phyloP scores from a whole-genome alignment of 129 eudicot species.

The Pulicaria dysenterica region DNA sequence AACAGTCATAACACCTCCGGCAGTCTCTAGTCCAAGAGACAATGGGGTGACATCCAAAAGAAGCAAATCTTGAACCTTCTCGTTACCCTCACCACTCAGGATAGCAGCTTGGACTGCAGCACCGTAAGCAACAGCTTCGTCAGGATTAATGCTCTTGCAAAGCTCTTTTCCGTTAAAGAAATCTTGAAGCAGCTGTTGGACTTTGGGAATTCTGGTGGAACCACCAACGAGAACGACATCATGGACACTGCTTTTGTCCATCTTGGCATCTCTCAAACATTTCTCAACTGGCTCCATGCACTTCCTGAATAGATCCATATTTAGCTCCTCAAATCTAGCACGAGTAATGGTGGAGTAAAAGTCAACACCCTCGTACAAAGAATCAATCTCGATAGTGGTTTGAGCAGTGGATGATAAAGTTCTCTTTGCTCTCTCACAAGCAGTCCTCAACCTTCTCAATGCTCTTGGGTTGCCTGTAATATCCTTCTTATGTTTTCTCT shows the following conservation, averaged over 20 bases:
- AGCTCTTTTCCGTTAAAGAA: constrained; percentile 42
- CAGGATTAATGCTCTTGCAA: constrained; percentile 38
- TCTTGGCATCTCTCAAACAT: constrained; percentile 35
- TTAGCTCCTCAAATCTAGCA: too few relatives aligned
- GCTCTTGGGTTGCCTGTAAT: constrained; percentile 37
- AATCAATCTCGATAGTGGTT: too few relatives aligned
- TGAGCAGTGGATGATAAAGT: too few relatives aligned
- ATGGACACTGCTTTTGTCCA: constrained; percentile 33
- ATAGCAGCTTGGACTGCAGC: constrained; percentile 41
- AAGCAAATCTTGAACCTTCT: constrained; percentile 37
- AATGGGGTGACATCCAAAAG: constrained; percentile 39
- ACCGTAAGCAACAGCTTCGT: constrained; percentile 41
- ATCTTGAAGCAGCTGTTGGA: too few relatives aligned
- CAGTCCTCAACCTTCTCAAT: constrained; percentile 35
- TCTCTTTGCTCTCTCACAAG: too few relatives aligned
- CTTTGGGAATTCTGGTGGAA: too few relatives aligned
- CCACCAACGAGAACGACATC: constrained; percentile 42
- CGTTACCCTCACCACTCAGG: constrained; percentile 35
- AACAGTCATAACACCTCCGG: constrained; percentile 37
- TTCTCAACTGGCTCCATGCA: constrained; percentile 37
- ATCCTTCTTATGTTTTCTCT: constrained; percentile 39
- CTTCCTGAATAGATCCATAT: constrained; percentile 24
- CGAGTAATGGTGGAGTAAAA: too few relatives aligned
- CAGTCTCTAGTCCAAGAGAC: constrained; percentile 34
- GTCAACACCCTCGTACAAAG: too few relatives aligned